Conservation (phyloP, 495 filamentous ascomycete species). For the Annulohypoxylon moriforme region DNA sequence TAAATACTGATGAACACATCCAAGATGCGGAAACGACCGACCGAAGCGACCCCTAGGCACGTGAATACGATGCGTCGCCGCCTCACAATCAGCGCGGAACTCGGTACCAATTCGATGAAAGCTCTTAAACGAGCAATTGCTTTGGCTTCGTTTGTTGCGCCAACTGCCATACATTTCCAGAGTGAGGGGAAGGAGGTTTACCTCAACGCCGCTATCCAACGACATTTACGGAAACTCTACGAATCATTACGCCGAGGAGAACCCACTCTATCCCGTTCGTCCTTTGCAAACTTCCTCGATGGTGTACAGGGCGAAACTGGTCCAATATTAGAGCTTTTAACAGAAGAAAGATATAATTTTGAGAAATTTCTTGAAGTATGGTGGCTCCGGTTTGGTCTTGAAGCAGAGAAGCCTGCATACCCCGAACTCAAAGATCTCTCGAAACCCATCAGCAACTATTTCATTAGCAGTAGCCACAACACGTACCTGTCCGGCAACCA, state of each 20-base stretch:
- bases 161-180: slow-evolving; percentile 44
- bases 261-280: slow-evolving; percentile 45
- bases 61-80: slow-evolving; percentile 33
- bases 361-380: slow-evolving; percentile 57
- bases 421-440: slow-evolving; percentile 49
- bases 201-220: slow-evolving; percentile 48
- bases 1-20: slow-evolving; percentile 13
- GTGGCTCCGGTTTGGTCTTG: slow-evolving; percentile 51
- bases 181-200: slow-evolving; percentile 41
- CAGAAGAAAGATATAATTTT: slow-evolving; percentile 52
- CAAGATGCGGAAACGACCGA: slow-evolving; percentile 38
- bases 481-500: slow-evolving; percentile 94
- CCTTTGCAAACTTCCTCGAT: slow-evolving; percentile 53
- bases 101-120: slow-evolving; percentile 47
- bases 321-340: slow-evolving; percentile 23
- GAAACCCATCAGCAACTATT: slow-evolving; percentile 84
- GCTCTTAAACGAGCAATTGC: slow-evolving; percentile 48
- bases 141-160: slow-evolving; percentile 41
- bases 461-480: slow-evolving; percentile 92
- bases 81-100: slow-evolving; percentile 41
- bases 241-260: slow-evolving; percentile 45
- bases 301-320: slow-evolving; percentile 51
- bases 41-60: slow-evolving; percentile 22
- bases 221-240: slow-evolving; percentile 52
- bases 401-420: slow-evolving; percentile 44